phyloP scores from a whole-genome alignment of 2,329 filamentous ascomycete species.

The Colletotrichum australisinense region DNA sequence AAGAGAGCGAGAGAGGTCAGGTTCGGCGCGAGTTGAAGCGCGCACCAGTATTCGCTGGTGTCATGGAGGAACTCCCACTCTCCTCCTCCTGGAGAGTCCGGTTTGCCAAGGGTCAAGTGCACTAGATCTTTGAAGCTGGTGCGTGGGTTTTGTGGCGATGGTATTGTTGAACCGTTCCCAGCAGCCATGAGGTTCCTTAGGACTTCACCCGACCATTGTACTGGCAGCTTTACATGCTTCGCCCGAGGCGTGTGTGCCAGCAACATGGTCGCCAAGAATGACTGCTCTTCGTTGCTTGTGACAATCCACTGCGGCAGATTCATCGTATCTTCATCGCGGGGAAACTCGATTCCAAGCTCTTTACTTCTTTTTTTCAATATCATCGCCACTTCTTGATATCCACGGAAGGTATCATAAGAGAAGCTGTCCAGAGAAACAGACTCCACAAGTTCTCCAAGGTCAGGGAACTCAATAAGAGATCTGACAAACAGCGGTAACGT shows the following conservation, averaged over 20 bases:
- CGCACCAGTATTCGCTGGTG: not conserved
- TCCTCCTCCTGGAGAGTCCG: not conserved
- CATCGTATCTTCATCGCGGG: not conserved
- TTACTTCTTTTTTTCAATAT: not conserved
- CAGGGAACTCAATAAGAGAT: not conserved
- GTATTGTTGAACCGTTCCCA: not conserved
- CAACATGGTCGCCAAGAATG: not conserved
- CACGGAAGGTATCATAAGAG: no score
- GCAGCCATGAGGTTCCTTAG: not conserved
- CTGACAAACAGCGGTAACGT: not conserved
- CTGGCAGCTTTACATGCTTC: not conserved
- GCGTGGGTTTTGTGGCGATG: not conserved
- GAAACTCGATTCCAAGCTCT: not conserved
- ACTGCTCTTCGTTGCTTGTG: not conserved
- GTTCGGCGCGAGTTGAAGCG: not conserved
- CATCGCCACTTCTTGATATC: no score
- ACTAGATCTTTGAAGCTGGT: not conserved
- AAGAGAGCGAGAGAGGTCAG: not conserved
- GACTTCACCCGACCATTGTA: not conserved
- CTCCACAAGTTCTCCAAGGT: not conserved
- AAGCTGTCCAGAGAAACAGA: not conserved
- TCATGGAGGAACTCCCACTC: not conserved
- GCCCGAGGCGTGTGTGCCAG: not conserved
- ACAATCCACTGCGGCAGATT: not conserved
- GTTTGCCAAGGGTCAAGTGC: not conserved